These are phyloP conservation scores for Fraxinus angustifolia DNA, from an alignment of 305 asterid genomes.

Conservation along the genomic window DNA sequence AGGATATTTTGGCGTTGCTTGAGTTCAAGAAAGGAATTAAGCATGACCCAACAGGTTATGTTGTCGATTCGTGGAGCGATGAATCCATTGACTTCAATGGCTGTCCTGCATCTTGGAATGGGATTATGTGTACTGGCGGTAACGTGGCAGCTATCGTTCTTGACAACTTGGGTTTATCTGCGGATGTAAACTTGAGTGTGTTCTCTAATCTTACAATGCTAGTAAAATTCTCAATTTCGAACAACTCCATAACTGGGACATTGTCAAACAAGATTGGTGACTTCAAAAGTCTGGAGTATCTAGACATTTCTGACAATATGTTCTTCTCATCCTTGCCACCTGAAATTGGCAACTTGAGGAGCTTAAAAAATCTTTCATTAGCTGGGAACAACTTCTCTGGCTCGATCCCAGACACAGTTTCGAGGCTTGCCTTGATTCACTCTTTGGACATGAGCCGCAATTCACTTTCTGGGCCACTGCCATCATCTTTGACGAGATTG, in stretches of 20 bases:
- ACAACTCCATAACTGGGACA: conserved; percentile 73
- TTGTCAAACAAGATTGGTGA: conserved; percentile 48
- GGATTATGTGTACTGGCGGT: conserved; percentile 83
- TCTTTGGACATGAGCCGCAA: conserved; percentile 76
- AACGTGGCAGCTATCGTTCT: conserved; percentile 89
- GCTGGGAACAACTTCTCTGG: conserved; percentile 89
- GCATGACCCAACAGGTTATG: conserved; percentile 88
- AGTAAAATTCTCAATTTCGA: conserved; percentile 77
- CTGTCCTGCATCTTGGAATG: conserved; percentile 97
- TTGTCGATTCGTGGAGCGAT: conserved; percentile 84
- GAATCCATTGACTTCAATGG: conserved; percentile 93
- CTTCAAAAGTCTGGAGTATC: conserved; percentile 68
- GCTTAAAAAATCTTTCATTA: conserved; percentile 66
- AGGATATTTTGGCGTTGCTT: conserved; percentile 68
- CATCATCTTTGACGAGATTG: conserved; percentile 57
- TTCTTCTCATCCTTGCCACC: conserved; percentile 71
- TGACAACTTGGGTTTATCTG: conserved; percentile 64
- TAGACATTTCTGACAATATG: conserved; percentile 71
- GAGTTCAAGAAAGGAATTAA: conserved; percentile 88
- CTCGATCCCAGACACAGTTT: conserved; percentile 58
- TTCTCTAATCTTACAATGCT: conserved; percentile 80
- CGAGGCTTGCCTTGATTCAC: conserved; percentile 56
- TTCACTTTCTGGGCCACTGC: conserved; percentile 64
- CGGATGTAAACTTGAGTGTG: conserved; percentile 64
- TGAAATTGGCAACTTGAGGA: conserved; percentile 55